Conservation (phyloP, 1,139 yeast species). For the Taphrina populina region DNA sequence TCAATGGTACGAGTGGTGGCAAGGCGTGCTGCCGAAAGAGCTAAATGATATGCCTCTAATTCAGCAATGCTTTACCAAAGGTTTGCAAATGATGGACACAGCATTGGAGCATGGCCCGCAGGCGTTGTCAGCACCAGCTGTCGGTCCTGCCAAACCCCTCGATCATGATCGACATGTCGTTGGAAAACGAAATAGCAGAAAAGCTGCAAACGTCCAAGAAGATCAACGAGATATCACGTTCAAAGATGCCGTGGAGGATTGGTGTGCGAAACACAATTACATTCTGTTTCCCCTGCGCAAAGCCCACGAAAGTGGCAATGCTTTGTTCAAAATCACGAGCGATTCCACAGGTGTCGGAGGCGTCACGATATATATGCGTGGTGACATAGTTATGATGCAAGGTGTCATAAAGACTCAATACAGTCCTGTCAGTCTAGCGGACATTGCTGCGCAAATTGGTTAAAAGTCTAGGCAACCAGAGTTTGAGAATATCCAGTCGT, state of each 20-base stretch:
- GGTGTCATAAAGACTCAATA: not conserved
- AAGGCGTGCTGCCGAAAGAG: slow-evolving; percentile 41
- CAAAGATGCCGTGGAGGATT: slow-evolving; percentile 55
- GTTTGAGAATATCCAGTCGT: too few species aligned
- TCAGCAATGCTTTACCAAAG: slow-evolving; percentile 41
- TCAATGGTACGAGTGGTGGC: slow-evolving; percentile 45
- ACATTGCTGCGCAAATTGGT: too few species aligned
- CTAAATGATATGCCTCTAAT: slow-evolving; percentile 40
- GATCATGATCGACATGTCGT: not conserved
- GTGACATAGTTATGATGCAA: slow-evolving; percentile 23
- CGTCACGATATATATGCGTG: slow-evolving; percentile 45
- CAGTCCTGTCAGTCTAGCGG: not conserved
- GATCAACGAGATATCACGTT: slow-evolving; percentile 45
- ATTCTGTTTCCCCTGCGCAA: slow-evolving; percentile 45
- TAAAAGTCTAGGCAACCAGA: too few species aligned
- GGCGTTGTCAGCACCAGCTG: slow-evolving; percentile 31
- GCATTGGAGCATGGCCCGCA: slow-evolving; percentile 43
- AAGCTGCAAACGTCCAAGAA: slow-evolving; percentile 14
- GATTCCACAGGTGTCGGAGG: slow-evolving; percentile 45
- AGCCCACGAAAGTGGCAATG: slow-evolving; percentile 46
- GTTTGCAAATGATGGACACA: slow-evolving; percentile 46
- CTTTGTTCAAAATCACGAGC: slow-evolving; percentile 46
- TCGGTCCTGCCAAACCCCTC: slow-evolving; percentile 25
- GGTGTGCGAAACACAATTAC: slow-evolving; percentile 46
- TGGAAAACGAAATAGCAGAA: slow-evolving; percentile 11